Evolutionary conservation across 2,329 filamentous ascomycete species (phyloP), one percentile per base, ranked within the genome.

Genomic region (Monilinia vaccinii-corymbosi): DNA sequence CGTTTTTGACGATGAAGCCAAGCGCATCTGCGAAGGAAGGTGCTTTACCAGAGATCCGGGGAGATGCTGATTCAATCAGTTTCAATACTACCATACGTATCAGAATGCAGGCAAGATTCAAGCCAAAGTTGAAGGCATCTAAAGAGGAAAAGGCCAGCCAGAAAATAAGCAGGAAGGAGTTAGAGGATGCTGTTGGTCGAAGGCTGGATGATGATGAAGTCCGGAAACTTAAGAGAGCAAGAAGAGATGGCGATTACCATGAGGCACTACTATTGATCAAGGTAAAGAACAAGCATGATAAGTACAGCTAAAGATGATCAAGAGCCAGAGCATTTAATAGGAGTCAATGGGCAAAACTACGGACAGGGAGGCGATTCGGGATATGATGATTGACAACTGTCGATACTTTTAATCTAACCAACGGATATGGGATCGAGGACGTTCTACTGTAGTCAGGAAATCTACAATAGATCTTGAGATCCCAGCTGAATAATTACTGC

Each of bases 41-140:
- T 42, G 75, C 77, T 0, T 69, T 75, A 1, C 79, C 84, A 0
- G 87, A 92, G 66, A 78, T 95, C 14, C 84, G 90, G 36, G 91
- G 90, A 52, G 91, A 96, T 72, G 87, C 84, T 9, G 83, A 86
- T 16, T 75, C 77, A 10, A 82, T 85, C 55, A 81, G 78, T 5
- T 89, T 88, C 69, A 82, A 81, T 67, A 91, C 89, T 11, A 87
- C 85, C 8, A 72, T 96, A 62, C 81, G 90, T 53, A 83, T 97
- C 68, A 87, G 92, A 58, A 97, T 97, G 92, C 93, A 97, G 76
- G 91, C 93, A 25, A 81, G 89, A 55, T 97, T 96, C 77, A 97
- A 97, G 78, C 92, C 93, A 10, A 82, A 82, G 64, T 74, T 94
- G 49, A 89, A 87, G 74, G 87, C 87, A 11, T 83, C 80, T 0